Conservation (phyloP, 1,284 basidiomycete species). For the Abortiporus biennis region DNA sequence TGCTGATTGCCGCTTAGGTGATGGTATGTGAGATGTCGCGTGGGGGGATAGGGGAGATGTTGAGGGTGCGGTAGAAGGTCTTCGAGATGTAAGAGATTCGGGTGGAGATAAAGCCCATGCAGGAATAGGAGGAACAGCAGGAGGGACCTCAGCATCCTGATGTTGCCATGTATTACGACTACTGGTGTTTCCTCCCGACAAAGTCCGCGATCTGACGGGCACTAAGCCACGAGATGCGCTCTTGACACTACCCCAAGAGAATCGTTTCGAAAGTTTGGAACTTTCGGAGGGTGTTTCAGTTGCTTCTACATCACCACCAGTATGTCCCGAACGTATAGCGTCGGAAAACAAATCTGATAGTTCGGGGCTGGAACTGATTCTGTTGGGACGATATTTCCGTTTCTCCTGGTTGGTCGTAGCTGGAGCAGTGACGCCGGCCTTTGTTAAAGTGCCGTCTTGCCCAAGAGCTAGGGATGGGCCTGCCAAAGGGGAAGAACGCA, state of each 20-base stretch:
- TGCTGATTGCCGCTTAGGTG: conserved; percentile 1
- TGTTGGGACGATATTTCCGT: conserved; percentile 5
- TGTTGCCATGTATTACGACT: background rate
- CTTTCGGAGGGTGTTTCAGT: background rate
- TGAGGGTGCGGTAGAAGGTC: background rate
- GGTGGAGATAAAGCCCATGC: conserved; percentile 9
- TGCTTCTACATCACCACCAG: background rate
- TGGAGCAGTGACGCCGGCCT: background rate
- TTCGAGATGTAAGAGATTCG: background rate
- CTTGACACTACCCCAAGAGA: conserved; percentile 10
- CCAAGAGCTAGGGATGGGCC: conserved; percentile 21
- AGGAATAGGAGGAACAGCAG: conserved; percentile 11
- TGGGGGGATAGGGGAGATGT: conserved; percentile 4
- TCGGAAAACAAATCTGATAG: conserved; percentile 4
- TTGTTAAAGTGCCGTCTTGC: conserved; percentile 13
- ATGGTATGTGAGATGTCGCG: background rate
- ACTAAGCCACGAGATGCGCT: conserved; percentile 8
- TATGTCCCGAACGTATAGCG: no score
- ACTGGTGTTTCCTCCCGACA: background rate
- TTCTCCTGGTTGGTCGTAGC: conserved; percentile 1
- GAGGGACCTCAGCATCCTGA: background rate
- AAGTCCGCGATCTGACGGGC: conserved; percentile 1
- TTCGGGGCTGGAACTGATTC: conserved; percentile 13
- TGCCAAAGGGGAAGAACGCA: conserved; percentile 24
- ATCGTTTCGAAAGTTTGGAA: conserved; percentile 6